Evolutionary conservation across 345 rosid species (phyloP), one percentile per base, ranked within the genome.

Genomic region (Syzygium oleosum): DNA sequence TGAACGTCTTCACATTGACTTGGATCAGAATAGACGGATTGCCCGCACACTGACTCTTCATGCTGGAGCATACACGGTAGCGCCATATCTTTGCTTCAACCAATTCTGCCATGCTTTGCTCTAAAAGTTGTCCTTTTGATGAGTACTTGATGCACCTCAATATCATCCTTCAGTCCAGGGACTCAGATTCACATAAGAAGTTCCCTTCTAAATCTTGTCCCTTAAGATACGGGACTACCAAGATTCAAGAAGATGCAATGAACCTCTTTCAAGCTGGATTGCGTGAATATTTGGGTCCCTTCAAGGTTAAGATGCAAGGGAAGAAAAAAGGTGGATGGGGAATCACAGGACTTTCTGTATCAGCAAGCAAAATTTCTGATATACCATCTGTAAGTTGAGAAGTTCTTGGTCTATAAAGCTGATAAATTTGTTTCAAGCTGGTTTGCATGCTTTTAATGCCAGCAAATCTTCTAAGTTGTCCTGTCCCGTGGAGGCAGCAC

Each of bases 181-280:
- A 91, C 78, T 87, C 96, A 85, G 96, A 95, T 89, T 96, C 96
- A 31, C 91, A 89, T 54, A 94, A 91, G 89, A 97, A 94, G 77
- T 98, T 96, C 89, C 99, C 99, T 88, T 98, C 98, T 53, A 98
- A 96, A 86, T 98, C 99, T 84, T 95, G 98, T 91, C 94, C 97
- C 19, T 90, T 98, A 88, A 94, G 99, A 89, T 95, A 96, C 86
- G 99, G 99, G 85, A 90, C 93, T 85, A 68, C 91, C 88, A 96
- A 95, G 92, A 92, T 97, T 87, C 99, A 94, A 91, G 98, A 95
- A 93, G 99, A 96, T 87, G 94, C 95, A 56, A 94, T 94, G 86
- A 94, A 93, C 91, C 91, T 97, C 68, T 95, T 96, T 92, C 99
- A 94, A 92, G 94, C 95, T 86, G 99, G 94, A 41, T 92, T 97